These are phyloP conservation scores for Scheffersomyces ergatensis DNA, from an alignment of 805 yeast genomes.

Conservation along the genomic window DNA sequence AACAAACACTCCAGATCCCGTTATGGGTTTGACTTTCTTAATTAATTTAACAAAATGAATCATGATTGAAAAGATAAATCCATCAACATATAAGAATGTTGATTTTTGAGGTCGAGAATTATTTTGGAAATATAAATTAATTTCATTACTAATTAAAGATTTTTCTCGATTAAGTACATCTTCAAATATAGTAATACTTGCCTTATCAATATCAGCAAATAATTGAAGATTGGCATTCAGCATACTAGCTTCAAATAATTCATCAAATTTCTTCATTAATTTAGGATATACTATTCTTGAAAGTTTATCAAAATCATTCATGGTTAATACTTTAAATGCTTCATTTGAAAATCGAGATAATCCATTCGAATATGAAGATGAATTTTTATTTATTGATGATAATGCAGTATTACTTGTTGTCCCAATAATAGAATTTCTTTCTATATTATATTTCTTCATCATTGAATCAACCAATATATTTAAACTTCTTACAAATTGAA, in stretches of 20 bases:
- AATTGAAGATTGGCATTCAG: slow-evolving; percentile 36
- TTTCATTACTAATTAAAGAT: slow-evolving; percentile 25
- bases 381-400: slow-evolving; percentile 1
- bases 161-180: slow-evolving; percentile 39
- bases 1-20: slow-evolving; percentile 32
- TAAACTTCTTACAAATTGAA: slow-evolving; percentile 44
- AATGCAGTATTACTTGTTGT: slow-evolving; percentile 5
- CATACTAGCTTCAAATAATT: slow-evolving; percentile 32
- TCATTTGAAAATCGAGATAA: slow-evolving; percentile 19
- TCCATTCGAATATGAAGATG: too few species aligned
- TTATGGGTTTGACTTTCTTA: slow-evolving; percentile 38
- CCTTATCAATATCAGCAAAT: slow-evolving; percentile 41
- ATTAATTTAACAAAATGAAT: slow-evolving; percentile 41
- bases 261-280: slow-evolving; percentile 31
- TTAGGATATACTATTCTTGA: slow-evolving; percentile 29
- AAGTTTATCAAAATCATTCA: slow-evolving; percentile 41
- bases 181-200: slow-evolving; percentile 35
- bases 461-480: slow-evolving; percentile 39
- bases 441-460: slow-evolving; percentile 36
- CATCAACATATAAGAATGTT: slow-evolving; percentile 25
- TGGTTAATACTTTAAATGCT: slow-evolving; percentile 37
- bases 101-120: slow-evolving; percentile 3
- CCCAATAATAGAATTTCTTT: slow-evolving; percentile 9
- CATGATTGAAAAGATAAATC: slow-evolving; percentile 36
- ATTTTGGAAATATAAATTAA: slow-evolving; percentile 21